A percentile compares a stretch with the other conserved stretches of the same genome.
These are phyloP conservation scores for Alternaria rosae DNA, from an alignment of 2,329 filamentous ascomycete genomes.

Conservation along the genomic window DNA sequence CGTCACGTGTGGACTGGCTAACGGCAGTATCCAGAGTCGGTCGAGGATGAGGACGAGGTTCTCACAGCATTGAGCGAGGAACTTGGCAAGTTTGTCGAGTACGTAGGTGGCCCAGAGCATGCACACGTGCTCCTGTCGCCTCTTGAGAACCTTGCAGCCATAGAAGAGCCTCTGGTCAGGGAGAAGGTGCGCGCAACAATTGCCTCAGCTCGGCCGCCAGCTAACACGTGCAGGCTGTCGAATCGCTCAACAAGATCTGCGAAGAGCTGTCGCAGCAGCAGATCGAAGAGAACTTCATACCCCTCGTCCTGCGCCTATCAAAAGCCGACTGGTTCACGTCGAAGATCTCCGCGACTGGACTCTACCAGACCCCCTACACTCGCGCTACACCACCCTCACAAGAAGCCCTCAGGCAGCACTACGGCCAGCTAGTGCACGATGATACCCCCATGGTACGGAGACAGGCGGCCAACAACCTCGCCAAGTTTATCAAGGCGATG, in stretches of 20 bases:
- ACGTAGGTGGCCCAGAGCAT: constrained; percentile 91
- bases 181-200: constrained; percentile 76
- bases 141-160: constrained; percentile 95
- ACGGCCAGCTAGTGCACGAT: constrained; percentile 91
- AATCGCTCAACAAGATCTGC: constrained; percentile 99
- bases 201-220: not conserved
- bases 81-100: constrained; percentile 95
- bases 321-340: constrained; percentile 99
- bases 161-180: constrained; percentile 95
- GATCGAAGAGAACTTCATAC: constrained; percentile 97
- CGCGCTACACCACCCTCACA: constrained; percentile 89
- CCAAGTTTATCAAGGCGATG: constrained; percentile 98
- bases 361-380: constrained; percentile 92
- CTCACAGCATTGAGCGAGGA: constrained; percentile 96
- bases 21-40: constrained; percentile 73
- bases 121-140: constrained; percentile 96
- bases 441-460: constrained; percentile 99
- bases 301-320: constrained; percentile 90
- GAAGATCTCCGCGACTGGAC: constrained; percentile 95
- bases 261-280: constrained; percentile 87
- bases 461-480: constrained; percentile 93
- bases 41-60: constrained; percentile 98
- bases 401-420: constrained; percentile 90
- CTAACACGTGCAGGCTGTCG: constrained; percentile 76
- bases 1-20: constrained; percentile 40